Base-by-base conservation (phyloP, 352 stramenopile species). In the Vaucheria bursata region DNA sequence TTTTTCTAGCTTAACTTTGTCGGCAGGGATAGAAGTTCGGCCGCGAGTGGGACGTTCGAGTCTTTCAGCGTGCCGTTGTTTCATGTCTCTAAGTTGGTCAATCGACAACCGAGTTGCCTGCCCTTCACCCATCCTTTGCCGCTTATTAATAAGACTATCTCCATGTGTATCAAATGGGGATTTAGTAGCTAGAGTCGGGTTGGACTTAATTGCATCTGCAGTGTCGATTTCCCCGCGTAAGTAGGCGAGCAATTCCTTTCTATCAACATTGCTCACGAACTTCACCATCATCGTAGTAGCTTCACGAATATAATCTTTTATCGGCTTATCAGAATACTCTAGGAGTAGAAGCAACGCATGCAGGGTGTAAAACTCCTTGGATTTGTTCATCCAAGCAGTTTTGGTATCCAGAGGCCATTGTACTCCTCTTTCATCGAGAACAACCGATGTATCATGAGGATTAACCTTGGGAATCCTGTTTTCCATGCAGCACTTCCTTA, bases 241-340 rank as follows among this genome's bases (percentile, higher is more conserved):
- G 39, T 82, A 82, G 50, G 33, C 50, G 38, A 82, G 59, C 37
- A 78, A 64, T 8, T 82, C 77, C 1, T 64, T 66, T 49, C 73
- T 82, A 40, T 82, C 77, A 49, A 82, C 76, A 0, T 73, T 79
- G 32, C 71, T 66, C 1, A 82, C 71, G 45, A 64, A 82, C 77
- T 82, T 82, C 7, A 79, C 71, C 8, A 69, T 45, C 12, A 49
- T 65, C 3, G 29, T 53, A 29, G 53, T 82, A 34, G 65, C 69
- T 6, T 71, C 50, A 2, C 69, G 45, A 7, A 82, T 65, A 66
- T 82, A 82, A 18, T 59, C 70, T 4, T 12, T 66, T 53, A 82
- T 82, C 31, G 77, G 37, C n/a, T 79, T 73, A 12, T 82, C 65
- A 6, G 71, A 64, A 32, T 82, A 73, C 71, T 82, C 39, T 25